These are phyloP conservation scores for Vitis vinifera DNA, from an alignment of 164 flowering plant species.

Conservation along the genomic window DNA sequence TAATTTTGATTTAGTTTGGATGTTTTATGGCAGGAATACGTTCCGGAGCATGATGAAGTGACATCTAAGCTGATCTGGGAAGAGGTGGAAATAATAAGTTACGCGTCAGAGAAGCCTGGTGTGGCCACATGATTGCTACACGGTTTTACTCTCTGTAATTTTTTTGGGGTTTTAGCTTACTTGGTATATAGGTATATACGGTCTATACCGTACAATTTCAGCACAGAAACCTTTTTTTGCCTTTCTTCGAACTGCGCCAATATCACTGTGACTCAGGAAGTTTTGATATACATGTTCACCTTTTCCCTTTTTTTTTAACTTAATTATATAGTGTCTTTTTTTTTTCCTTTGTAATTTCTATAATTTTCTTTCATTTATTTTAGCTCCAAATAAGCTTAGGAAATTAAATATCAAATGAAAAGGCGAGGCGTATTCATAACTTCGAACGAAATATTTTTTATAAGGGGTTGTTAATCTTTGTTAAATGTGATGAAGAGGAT, in stretches of 20 bases:
- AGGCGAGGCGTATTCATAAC: too few relatives aligned
- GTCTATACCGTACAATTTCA: neutral
- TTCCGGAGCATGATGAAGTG: conserved; percentile 63
- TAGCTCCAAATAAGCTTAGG: too few relatives aligned
- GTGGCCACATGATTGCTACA: conserved; percentile 24
- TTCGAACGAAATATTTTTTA: too few relatives aligned
- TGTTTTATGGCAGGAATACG: conserved; percentile 49
- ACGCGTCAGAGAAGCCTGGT: conserved; percentile 41
- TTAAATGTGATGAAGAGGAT: too few relatives aligned
- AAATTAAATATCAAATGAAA: too few relatives aligned
- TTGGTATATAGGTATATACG: neutral
- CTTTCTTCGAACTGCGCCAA: neutral
- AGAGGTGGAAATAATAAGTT: conserved; percentile 48
- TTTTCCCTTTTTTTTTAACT: neutral
- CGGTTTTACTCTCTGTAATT: neutral
- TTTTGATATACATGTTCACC: neutral
- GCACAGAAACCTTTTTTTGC: neutral
- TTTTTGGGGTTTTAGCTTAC: neutral
- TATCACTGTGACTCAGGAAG: neutral
- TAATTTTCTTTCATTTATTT: too few relatives aligned
- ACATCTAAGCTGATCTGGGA: conserved; percentile 75
- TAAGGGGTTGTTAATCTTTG: too few relatives aligned
- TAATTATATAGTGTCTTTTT: too few relatives aligned
- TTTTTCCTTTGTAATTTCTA: too few relatives aligned
- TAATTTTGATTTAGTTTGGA: neutral